A percentile compares a stretch with the other conserved stretches of the same genome.
These are phyloP conservation scores for Penicillium lividum DNA, from an alignment of 495 filamentous ascomycete genomes.

Conservation along the genomic window DNA sequence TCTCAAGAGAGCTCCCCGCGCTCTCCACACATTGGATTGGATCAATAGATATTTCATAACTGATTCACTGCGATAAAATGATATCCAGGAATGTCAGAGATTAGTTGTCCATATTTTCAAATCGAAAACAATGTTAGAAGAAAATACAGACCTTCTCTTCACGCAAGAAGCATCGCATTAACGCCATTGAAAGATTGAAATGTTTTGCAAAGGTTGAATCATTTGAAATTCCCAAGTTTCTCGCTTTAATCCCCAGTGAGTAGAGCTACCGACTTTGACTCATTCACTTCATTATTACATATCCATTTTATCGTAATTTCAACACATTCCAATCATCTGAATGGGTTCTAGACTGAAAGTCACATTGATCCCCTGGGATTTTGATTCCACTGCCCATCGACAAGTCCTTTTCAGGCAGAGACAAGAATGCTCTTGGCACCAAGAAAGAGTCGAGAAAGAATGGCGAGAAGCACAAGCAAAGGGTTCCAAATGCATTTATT, in stretches of 20 bases:
- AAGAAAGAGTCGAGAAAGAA: slow-evolving; percentile 21
- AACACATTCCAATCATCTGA: slow-evolving; percentile 14
- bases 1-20: neutral
- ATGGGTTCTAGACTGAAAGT: slow-evolving; percentile 23
- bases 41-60: neutral
- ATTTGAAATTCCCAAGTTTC: no score
- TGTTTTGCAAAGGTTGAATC: no score
- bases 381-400: slow-evolving; percentile 17
- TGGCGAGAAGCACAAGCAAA: slow-evolving; percentile 22
- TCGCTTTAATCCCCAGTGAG: no score
- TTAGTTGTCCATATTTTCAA: no score
- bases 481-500: slow-evolving; percentile 31
- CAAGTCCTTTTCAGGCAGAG: slow-evolving; percentile 20
- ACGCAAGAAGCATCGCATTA: no score
- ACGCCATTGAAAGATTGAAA: no score
- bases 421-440: slow-evolving; percentile 26
- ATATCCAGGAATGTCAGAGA: no score
- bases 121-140: no score
- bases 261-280: no score
- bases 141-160: no score
- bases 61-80: neutral
- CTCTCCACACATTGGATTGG: neutral
- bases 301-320: neutral
- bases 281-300: neutral
- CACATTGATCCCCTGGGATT: slow-evolving; percentile 27